phyloP scores from a whole-genome alignment of 805 yeast genomes.

The Yarrowia sp. region DNA sequence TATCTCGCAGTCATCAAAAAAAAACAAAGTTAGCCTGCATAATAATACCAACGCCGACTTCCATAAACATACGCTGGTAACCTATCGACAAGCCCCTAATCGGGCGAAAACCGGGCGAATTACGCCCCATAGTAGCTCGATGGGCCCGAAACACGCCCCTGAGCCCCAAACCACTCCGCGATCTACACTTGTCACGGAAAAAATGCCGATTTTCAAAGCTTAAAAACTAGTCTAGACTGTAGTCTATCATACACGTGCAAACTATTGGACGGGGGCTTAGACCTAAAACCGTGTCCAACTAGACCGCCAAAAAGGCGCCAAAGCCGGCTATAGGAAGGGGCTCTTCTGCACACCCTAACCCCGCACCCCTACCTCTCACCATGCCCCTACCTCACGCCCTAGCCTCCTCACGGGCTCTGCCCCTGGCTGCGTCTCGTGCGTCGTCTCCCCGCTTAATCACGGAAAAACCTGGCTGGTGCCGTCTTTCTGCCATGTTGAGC shows the following conservation, averaged over 20 bases:
- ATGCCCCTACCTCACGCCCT: neutral
- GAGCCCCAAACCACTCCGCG: too few species aligned
- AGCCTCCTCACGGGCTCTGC: neutral
- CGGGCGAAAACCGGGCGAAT: too few species aligned
- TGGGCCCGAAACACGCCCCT: too few species aligned
- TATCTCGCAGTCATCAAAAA: neutral
- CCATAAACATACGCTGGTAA: neutral
- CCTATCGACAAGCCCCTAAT: too few species aligned
- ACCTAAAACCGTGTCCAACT: too few species aligned
- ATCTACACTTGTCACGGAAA: too few species aligned
- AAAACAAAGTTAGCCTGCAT: neutral
- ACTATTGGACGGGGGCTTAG: conserved; percentile 14
- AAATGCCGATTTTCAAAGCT: too few species aligned
- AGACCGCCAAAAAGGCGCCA: too few species aligned
- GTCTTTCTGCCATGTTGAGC: neutral
- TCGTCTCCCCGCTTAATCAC: conserved; percentile 11
- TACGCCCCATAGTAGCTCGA: too few species aligned
- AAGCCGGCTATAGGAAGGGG: neutral
- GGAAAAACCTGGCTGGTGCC: neutral
- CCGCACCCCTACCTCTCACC: neutral
- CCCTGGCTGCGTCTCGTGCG: neutral
- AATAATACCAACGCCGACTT: neutral
- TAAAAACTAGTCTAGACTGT: neutral
- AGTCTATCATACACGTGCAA: conserved; percentile 1
- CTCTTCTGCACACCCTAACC: neutral